Evolutionary conservation across 2,329 filamentous ascomycete genomes (phyloP), one percentile per base, ranked within the genome.

Genomic region (Paecilomyces sp.): DNA sequence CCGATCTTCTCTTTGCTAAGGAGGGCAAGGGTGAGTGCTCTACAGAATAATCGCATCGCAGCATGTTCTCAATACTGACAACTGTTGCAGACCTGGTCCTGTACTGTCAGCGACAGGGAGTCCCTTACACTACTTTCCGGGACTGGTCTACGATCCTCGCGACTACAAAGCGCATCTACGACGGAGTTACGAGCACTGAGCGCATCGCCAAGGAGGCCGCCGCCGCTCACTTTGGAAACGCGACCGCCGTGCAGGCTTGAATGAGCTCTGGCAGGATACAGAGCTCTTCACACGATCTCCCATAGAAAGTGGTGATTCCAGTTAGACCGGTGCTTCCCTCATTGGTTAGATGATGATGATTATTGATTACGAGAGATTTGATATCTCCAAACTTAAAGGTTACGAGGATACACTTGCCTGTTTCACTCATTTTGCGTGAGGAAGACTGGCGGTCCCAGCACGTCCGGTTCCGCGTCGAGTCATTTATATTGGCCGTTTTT

Each of bases 1-100:
- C 92, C 2, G 92, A 97, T 73, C 78, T 97, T 58, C 81, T 97
- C 36, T 97, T 97, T 70, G 93, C 93, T 57, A 97, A 97, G 82
- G 88, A 89, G 64, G 93, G 91, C 24, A 87, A 91, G 74, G 90
- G 89, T 91, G 79, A 67, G 81, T 70, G 31, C 54, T 30, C n/a
- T 56, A 30, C 65, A 55, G 18, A 51, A 59, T 56, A 55, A 13
- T 13, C 2, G 1, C 0, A 50, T 25, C n/a, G 36, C 54, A 25
- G 30, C 50, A 28, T 4, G 9, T 47, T 25, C 7, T 55, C 31
- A 54, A 60, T 15, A 59, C 62, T 70, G 55, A 69, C 57, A 53
- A n/a, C 1, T 36, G 53, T 56, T 41, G 18, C 62, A 91, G 92
- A 97, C 75, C 84, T 97, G 59, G 88, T 97, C 63, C 86, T 83